A percentile compares a stretch with the other conserved stretches of the same genome.
phyloP scores from a whole-genome alignment of 768 basidiomycete species.

The Phanerodontia chrysosporium region DNA sequence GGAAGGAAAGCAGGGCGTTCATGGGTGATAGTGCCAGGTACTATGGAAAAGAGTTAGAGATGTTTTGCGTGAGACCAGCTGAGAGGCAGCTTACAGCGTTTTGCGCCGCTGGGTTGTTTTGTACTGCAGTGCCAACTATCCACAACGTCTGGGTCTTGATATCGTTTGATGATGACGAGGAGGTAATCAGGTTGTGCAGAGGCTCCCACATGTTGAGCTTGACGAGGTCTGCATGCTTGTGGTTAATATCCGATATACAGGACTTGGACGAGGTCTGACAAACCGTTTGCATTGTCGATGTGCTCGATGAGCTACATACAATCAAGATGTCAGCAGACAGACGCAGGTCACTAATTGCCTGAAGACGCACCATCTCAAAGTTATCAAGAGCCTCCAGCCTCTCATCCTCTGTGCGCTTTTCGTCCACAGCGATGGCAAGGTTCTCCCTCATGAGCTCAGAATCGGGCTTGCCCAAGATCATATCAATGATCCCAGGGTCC shows the following conservation, averaged over 20 bases:
- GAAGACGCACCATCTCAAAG: conserved; percentile 70
- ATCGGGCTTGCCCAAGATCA: conserved; percentile 82
- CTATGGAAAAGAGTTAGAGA: conserved; percentile 29
- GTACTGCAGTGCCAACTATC: conserved; percentile 86
- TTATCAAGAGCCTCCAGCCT: conserved; percentile 74
- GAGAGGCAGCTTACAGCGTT: conserved; percentile 46
- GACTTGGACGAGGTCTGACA: conserved; percentile 3
- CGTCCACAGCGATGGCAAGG: conserved; percentile 59
- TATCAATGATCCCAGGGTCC: conserved; percentile 81
- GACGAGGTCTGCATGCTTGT: conserved; percentile 52
- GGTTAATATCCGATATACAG: too few relatives aligned
- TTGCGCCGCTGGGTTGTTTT: conserved; percentile 87
- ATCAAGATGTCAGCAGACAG: neutral
- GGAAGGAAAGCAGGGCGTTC: conserved; percentile 54
- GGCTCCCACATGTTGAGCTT: conserved; percentile 79
- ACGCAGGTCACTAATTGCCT: conserved; percentile 23
- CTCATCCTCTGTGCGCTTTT: conserved; percentile 46
- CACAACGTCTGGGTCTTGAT: conserved; percentile 71
- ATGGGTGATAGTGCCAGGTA: conserved; percentile 66
- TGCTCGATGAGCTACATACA: conserved; percentile 67
- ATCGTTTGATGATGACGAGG: conserved; percentile 48
- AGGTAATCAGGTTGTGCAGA: conserved; percentile 57
- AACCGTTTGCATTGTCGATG: conserved; percentile 90
- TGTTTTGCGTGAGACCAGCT: neutral
- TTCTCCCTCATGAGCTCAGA: conserved; percentile 81